Evolutionary conservation across 2,329 filamentous ascomycete genomes (phyloP).

Genomic region (Calonectria naviculata): DNA sequence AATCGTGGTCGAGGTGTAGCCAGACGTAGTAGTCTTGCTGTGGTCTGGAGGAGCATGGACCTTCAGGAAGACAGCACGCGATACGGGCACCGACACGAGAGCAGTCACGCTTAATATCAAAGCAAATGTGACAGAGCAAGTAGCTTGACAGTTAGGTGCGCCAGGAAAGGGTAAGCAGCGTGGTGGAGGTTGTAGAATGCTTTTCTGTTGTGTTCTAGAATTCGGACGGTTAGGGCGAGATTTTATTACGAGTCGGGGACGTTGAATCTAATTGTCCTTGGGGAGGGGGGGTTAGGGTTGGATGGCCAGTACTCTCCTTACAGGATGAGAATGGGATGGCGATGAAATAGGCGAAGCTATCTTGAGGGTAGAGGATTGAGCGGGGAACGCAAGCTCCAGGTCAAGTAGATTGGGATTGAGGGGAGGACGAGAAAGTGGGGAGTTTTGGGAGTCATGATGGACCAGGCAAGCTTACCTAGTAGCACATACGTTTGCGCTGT

Average conservation of each 20-base stretch:
- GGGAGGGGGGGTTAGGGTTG: background rate
- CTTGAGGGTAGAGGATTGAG: background rate
- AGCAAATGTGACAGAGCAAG: background rate
- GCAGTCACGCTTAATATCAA: slow-evolving; percentile 19
- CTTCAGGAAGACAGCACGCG: slow-evolving; percentile 28
- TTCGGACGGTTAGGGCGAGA: background rate
- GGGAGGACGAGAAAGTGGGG: slow-evolving; percentile 16
- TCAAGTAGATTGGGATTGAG: background rate
- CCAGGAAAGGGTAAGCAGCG: background rate
- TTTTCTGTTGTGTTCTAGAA: slow-evolving; percentile 2
- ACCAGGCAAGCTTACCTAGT: slow-evolving; percentile 8
- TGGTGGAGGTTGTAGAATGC: background rate
- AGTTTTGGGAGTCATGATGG: slow-evolving; percentile 17
- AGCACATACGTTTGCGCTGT: background rate
- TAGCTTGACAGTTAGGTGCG: background rate
- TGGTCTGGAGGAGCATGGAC: slow-evolving; percentile 39
- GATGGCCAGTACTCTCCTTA: background rate
- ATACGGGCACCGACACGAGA: slow-evolving; percentile 21
- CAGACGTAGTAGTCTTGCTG: slow-evolving; percentile 34
- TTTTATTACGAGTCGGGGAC: background rate
- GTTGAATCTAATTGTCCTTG: background rate
- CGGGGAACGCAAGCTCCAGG: slow-evolving; percentile 19
- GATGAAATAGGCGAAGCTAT: background rate
- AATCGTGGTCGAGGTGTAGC: slow-evolving; percentile 28
- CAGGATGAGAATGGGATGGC: background rate